Percentiles rank a stretch among this genome's conserved stretches.
These are phyloP conservation scores for Fusarium bactridioides DNA, from an alignment of 2,329 filamentous ascomycete species.

Conservation along the genomic window DNA sequence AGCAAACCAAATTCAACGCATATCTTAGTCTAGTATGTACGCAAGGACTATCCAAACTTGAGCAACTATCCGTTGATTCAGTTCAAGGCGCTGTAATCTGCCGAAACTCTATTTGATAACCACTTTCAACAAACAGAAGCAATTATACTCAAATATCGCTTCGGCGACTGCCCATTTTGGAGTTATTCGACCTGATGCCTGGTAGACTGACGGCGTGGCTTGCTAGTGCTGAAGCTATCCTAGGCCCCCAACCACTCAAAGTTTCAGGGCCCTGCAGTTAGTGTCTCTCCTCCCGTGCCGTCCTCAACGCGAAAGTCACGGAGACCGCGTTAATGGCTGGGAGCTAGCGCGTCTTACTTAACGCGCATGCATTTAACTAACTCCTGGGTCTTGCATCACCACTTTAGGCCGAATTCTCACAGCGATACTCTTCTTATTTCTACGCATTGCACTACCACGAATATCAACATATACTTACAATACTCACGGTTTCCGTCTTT, in stretches of 20 bases:
- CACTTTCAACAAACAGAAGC: not conserved
- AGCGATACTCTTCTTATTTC: not conserved
- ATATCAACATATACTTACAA: not conserved
- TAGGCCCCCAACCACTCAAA: slow-evolving; percentile 29
- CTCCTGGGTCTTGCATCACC: slow-evolving; percentile 28
- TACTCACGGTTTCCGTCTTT: not conserved
- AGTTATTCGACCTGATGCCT: not conserved
- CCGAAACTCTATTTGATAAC: not conserved
- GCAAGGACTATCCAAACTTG: not conserved
- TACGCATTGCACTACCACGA: not conserved
- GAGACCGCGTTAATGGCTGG: slow-evolving; percentile 33
- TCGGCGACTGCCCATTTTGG: slow-evolving; percentile 5
- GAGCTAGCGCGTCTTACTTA: slow-evolving; percentile 31
- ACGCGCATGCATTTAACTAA: slow-evolving; percentile 25
- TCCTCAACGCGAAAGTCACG: slow-evolving; percentile 35
- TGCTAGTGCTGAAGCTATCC: slow-evolving; percentile 21
- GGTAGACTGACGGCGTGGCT: slow-evolving; percentile 18
- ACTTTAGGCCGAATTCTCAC: slow-evolving; percentile 21
- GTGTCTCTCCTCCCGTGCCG: not conserved
- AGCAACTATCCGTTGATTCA: not conserved
- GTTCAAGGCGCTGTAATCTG: not conserved
- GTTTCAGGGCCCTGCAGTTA: slow-evolving; percentile 6
- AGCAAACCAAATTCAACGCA: not conserved
- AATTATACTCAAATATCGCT: not conserved
- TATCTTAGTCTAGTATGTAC: not conserved